phyloP scores from a whole-genome alignment of 1,284 basidiomycete species.

The Papiliotrema nemorosa region DNA sequence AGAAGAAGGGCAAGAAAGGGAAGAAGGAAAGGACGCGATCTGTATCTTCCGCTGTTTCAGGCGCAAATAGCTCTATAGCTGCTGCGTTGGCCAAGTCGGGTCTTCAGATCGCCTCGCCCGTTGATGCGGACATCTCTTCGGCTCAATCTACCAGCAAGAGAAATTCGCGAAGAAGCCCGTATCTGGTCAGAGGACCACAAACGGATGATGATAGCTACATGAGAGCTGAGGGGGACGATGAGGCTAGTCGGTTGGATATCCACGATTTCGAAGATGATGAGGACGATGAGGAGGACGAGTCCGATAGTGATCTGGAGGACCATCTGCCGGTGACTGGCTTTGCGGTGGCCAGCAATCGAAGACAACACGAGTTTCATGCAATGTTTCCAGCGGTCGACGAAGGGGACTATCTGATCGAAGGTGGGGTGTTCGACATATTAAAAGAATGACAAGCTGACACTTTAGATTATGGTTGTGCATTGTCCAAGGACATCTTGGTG shows the following conservation, averaged over 20 bases:
- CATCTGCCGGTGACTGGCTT: constrained; percentile 82
- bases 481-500: constrained; percentile 93
- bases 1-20: constrained; percentile 15
- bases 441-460: constrained; percentile 5
- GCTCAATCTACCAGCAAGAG: background rate
- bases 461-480: constrained; percentile 91
- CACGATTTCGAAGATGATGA: constrained; percentile 53
- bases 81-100: constrained; percentile 38
- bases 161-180: constrained; percentile 5
- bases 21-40: constrained; percentile 25
- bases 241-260: constrained; percentile 62
- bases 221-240: constrained; percentile 22
- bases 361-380: constrained; percentile 94
- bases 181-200: constrained; percentile 7
- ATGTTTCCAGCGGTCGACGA: constrained; percentile 85
- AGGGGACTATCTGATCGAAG: constrained; percentile 97
- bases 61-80: constrained; percentile 15
- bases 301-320: constrained; percentile 41
- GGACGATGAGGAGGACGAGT: constrained; percentile 54
- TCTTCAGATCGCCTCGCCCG: constrained; percentile 19
- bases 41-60: constrained; percentile 15
- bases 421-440: constrained; percentile 52
- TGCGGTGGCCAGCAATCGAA: constrained; percentile 90
- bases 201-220: constrained; percentile 11
- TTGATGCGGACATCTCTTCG: background rate